Base-by-base conservation (phyloP, 192 early-diverging fungal genomes). In the Linnemannia elongata region DNA sequence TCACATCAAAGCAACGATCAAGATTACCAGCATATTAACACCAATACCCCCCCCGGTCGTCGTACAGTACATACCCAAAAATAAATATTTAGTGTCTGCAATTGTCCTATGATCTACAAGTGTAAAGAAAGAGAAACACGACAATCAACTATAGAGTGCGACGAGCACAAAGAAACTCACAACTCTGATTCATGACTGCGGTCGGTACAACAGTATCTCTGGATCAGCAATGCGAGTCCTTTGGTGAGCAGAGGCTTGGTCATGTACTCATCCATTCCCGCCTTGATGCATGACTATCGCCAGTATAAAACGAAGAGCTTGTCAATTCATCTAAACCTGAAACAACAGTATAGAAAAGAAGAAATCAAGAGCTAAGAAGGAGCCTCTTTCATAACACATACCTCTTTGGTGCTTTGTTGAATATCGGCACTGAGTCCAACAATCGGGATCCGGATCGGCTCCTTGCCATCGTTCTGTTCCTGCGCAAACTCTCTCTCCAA, bases 251-350 rank as follows among this genome's bases (percentile, higher is more conserved):
- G 18, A 18, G 84, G 84, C 45, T 87, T 87, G 47, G 84, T 87
- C 84, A 81, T 87, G 33, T 87, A 87, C 79, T 87, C 84, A 42
- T 87, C 79, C 84, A 87, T 87, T 27, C 84, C 84, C 13, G 84
- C 84, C 55, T 77, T 85, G 78, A 85, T 85, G 36, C 83, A 85
- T 22, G 78, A 76, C 78, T 83, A 35, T 49, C 20, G 45, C 57
- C 45, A 38, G 35, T 2, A 60, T 66, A 36, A 49, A 74, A 6
- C 45, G 6, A 77, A 66, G 22, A 38, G n/a, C 2, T 27, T 55
- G 44, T 75, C 35, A 55, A 39, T 47, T 36, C 12, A 13, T 15
- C 12, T 75, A 10, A 12, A 54, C 44, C 13, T 45, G 54, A 4
- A 15, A 74, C 41, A 24, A 69, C 0, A 71, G 68, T 4, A 47